Evolutionary conservation across 441 rosid genomes (phyloP).

Genomic region (Erodium moschatum): DNA sequence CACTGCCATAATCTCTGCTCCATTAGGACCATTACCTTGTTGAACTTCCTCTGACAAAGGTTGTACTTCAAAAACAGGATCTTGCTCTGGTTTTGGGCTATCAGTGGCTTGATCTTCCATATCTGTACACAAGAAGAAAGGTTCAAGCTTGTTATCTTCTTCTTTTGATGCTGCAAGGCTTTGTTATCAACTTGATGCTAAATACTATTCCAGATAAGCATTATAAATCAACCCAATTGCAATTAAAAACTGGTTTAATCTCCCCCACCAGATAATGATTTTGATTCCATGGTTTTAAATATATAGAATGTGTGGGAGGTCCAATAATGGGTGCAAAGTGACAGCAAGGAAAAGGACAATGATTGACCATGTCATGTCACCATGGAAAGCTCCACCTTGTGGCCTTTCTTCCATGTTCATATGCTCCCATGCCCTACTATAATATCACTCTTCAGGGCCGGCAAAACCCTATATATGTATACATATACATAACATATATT

Average conservation of each 20-base stretch:
- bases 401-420: not conserved
- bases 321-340: constrained; percentile 6
- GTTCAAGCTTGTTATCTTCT: not conserved
- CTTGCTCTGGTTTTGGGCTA: not conserved
- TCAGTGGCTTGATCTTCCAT: not conserved
- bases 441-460: constrained; percentile 1
- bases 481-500: too few species aligned
- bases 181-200: not conserved
- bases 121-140: not conserved
- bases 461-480: not conserved
- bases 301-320: not conserved
- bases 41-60: not conserved
- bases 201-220: not conserved
- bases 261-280: not conserved
- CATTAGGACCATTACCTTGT: not conserved
- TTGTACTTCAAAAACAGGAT: not conserved
- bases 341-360: constrained; percentile 6
- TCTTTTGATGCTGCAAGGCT: not conserved
- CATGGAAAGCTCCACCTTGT: not conserved
- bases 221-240: not conserved
- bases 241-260: not conserved
- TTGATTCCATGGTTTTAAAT: not conserved
- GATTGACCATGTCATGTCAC: not conserved
- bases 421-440: not conserved
- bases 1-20: not conserved